These are phyloP conservation scores for Candida coquimbonensis DNA, from an alignment of 805 yeast species.

Conservation along the genomic window DNA sequence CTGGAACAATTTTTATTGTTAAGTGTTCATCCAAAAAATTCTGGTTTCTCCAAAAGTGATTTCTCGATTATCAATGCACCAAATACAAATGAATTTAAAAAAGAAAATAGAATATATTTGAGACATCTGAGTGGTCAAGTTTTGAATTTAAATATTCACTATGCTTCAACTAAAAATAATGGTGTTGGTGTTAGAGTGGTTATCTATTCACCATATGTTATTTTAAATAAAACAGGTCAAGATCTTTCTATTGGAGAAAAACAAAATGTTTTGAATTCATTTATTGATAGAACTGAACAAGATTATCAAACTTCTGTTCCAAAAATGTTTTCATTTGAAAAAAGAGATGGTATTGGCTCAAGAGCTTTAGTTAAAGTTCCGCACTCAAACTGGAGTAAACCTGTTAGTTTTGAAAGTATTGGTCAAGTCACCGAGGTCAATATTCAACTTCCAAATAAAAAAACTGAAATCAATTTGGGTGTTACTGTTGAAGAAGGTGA, in stretches of 20 bases:
- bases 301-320: slow-evolving; percentile 40
- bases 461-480: slow-evolving; percentile 70
- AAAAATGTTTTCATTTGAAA: slow-evolving; percentile 78
- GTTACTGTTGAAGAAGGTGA: slow-evolving; percentile 72
- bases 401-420: slow-evolving; percentile 80
- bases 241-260: slow-evolving; percentile 51
- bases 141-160: slow-evolving; percentile 57
- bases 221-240: slow-evolving; percentile 74
- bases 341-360: slow-evolving; percentile 47
- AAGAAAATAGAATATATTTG: slow-evolving; percentile 47
- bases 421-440: slow-evolving; percentile 68
- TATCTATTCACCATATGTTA: slow-evolving; percentile 78
- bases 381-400: slow-evolving; percentile 65
- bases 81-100: slow-evolving; percentile 41
- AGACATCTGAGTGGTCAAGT: slow-evolving; percentile 60
- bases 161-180: slow-evolving; percentile 41
- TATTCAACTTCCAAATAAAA: slow-evolving; percentile 40
- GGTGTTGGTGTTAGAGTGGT: slow-evolving; percentile 58
- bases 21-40: slow-evolving; percentile 56
- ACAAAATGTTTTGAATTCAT: slow-evolving; percentile 44
- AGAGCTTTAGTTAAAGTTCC: slow-evolving; percentile 61
- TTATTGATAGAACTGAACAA: slow-evolving; percentile 26
- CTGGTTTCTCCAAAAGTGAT: slow-evolving; percentile 59
- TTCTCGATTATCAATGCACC: slow-evolving; percentile 66
- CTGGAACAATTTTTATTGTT: slow-evolving; percentile 63